Percentiles rank a stretch among this genome's conserved stretches.
Conservation (phyloP, 345 rosid species). For the Reutealis trisperma region DNA sequence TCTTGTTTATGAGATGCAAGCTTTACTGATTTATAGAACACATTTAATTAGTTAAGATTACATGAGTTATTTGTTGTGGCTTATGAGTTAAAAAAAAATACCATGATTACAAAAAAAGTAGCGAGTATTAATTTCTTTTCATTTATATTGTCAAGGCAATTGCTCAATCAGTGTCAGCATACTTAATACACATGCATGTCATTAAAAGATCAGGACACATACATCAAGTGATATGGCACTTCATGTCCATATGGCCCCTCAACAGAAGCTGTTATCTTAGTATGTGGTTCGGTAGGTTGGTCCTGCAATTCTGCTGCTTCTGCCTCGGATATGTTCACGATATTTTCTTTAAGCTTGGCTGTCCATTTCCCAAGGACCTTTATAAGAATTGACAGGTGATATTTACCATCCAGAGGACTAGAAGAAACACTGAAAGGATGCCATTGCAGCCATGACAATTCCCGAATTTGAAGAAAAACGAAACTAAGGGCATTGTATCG, state of each 20-base stretch:
- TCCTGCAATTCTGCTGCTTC: constrained; percentile 41
- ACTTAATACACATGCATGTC: background rate
- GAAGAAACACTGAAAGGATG: constrained; percentile 97
- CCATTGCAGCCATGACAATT: constrained; percentile 94
- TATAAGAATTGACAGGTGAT: constrained; percentile 67
- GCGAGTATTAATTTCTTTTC: background rate
- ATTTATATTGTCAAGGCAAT: background rate
- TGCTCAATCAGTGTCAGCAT: background rate
- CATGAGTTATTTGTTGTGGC: background rate
- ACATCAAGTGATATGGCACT: constrained; percentile 76
- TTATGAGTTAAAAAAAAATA: no score
- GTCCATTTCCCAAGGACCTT: constrained; percentile 91
- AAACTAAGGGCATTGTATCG: constrained; percentile 85
- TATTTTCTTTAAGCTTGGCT: constrained; percentile 51
- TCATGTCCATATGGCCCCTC: constrained; percentile 96
- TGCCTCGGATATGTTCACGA: constrained; percentile 37
- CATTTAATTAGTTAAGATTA: no score
- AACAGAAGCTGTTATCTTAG: constrained; percentile 64
- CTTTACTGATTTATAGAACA: no score
- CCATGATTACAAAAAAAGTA: background rate
- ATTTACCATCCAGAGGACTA: constrained; percentile 75
- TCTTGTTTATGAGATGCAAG: no score
- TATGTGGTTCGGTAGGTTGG: constrained; percentile 15
- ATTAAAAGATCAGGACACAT: constrained; percentile 18
- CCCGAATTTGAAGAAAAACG: constrained; percentile 78